A percentile compares a stretch with the other conserved stretches of the same genome.
Conservation (phyloP, 1,284 basidiomycete genomes). For the Fistulinella cinereoalba region DNA sequence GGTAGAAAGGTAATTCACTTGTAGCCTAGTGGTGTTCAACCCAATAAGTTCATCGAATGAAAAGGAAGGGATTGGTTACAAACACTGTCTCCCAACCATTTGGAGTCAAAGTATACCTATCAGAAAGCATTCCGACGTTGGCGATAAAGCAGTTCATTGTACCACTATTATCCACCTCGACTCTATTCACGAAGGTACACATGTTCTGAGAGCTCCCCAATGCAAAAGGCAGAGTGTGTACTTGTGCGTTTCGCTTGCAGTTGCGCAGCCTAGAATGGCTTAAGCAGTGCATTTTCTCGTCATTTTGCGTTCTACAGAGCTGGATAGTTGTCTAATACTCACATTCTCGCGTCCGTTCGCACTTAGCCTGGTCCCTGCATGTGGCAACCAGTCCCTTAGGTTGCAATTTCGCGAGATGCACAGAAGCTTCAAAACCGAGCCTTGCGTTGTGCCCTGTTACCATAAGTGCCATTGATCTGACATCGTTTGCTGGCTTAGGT, state of each 20-base stretch:
- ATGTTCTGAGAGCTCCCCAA: conserved; percentile 16
- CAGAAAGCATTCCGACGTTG: conserved; percentile 15
- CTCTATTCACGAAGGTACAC: conserved; percentile 16
- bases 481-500: no score
- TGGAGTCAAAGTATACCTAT: conserved; percentile 10
- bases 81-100: conserved; percentile 26
- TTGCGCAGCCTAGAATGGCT: conserved; percentile 12
- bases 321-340: not conserved
- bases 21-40: no score
- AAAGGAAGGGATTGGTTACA: not conserved
- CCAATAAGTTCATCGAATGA: no score
- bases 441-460: conserved; percentile 28
- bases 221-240: conserved; percentile 17
- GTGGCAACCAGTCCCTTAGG: conserved; percentile 23
- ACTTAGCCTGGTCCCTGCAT: conserved; percentile 19
- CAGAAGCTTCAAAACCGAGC: conserved; percentile 27
- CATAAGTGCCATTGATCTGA: conserved; percentile 21
- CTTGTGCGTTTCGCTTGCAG: not conserved
- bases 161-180: conserved; percentile 6
- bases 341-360: conserved; percentile 18
- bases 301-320: no score
- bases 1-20: conserved; percentile 28
- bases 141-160: conserved; percentile 19
- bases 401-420: conserved; percentile 19
- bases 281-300: no score